Evolutionary conservation across 2,329 filamentous ascomycete species (phyloP).

Genomic region (Nigrospora osmanthi): DNA sequence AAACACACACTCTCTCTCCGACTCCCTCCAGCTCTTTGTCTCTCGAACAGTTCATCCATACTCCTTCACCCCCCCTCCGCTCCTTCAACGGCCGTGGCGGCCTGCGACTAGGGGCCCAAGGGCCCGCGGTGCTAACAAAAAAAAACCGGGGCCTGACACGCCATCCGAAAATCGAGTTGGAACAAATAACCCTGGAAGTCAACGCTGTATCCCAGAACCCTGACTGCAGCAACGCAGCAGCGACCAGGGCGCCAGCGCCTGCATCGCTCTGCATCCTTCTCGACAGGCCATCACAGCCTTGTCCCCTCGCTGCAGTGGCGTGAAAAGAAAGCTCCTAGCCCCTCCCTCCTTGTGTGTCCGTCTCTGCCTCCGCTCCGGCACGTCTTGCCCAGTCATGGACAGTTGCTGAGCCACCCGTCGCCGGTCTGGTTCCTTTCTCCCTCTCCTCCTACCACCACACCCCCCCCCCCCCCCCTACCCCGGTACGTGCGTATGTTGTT

Average conservation of each 20-base stretch:
- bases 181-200: neutral
- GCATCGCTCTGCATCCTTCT: neutral
- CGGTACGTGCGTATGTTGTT: slow-evolving; percentile 10
- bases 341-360: slow-evolving; percentile 5
- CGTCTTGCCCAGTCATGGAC: no score
- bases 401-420: no score
- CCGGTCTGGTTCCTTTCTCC: no score
- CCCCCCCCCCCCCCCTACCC: slow-evolving; percentile 4
- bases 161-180: neutral
- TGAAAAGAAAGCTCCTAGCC: slow-evolving; percentile 19
- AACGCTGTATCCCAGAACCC: slow-evolving; percentile 1
- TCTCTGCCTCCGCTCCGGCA: no score
- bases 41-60: no score
- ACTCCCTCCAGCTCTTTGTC: no score
- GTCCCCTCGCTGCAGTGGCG: slow-evolving; percentile 15
- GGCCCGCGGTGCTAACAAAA: neutral
- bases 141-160: neutral
- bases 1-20: no score
- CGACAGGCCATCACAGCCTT: neutral
- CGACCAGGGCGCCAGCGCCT: neutral
- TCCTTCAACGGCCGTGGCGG: no score
- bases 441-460: no score
- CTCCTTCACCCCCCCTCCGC: no score
- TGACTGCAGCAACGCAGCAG: neutral
- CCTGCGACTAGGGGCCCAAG: neutral